phyloP scores from a whole-genome alignment of 257 asterid genomes.

The Solanum arcanum region DNA sequence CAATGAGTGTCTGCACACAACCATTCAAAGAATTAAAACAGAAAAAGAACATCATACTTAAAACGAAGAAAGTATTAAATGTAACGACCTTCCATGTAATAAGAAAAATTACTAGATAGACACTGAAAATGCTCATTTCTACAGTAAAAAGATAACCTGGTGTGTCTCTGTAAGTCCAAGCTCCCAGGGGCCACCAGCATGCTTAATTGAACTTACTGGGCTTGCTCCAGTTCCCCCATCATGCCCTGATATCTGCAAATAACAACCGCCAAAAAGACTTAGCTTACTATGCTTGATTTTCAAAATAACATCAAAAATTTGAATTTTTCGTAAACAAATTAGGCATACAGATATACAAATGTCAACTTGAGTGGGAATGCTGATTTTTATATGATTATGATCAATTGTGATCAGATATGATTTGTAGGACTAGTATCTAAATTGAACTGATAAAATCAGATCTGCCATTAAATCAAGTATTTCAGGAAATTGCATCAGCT shows the following conservation, averaged over 20 bases:
- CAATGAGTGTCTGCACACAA: constrained; percentile 60
- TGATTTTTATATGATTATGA: background rate
- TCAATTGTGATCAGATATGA: background rate
- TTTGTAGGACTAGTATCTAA: background rate
- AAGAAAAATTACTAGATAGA: background rate
- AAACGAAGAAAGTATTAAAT: background rate
- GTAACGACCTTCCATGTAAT: background rate
- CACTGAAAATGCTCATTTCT: background rate
- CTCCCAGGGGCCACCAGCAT: constrained; percentile 99
- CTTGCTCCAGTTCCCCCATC: constrained; percentile 99
- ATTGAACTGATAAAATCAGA: background rate
- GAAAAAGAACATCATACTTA: background rate
- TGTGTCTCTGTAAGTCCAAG: constrained; percentile 97
- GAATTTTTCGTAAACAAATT: background rate
- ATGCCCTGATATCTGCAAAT: constrained; percentile 88
- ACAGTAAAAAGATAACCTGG: constrained; percentile 44
- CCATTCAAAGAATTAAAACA: constrained; percentile 1
- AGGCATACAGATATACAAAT: background rate
- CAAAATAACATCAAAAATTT: background rate
- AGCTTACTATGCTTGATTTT: background rate
- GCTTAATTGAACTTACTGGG: constrained; percentile 97
- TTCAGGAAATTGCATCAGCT: background rate
- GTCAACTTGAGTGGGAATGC: background rate
- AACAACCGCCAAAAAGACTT: background rate
- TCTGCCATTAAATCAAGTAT: background rate